Percentiles rank a stretch among this genome's conserved stretches.
Evolutionary conservation across 306 rosid genomes (phyloP).

Genomic region (Lathyrus sativus): DNA sequence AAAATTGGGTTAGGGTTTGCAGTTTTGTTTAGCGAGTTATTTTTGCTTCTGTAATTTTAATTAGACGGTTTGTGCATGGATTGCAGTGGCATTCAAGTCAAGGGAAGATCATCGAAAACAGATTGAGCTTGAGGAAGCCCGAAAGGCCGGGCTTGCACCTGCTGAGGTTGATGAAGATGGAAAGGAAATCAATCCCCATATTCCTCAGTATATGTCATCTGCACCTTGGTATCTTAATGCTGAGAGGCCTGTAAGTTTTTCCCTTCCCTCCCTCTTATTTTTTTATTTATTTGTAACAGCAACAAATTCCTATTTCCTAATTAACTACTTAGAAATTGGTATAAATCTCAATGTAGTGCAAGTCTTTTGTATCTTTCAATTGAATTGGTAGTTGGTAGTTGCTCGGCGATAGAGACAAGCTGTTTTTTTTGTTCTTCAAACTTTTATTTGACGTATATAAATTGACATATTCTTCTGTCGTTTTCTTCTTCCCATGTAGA

Average conservation of each 20-base stretch:
- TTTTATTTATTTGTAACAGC: background rate
- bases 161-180: constrained; percentile 40
- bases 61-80: background rate
- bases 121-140: constrained; percentile 38
- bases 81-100: constrained; percentile 36
- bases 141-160: constrained; percentile 35
- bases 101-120: constrained; percentile 42
- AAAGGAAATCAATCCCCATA: constrained; percentile 38
- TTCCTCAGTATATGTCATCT: constrained; percentile 39
- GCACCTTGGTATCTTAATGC: constrained; percentile 43
- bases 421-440: too few relatives aligned
- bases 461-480: background rate
- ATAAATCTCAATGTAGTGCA: too few relatives aligned
- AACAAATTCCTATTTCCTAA: too few relatives aligned
- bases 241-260: constrained; percentile 32
- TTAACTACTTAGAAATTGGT: too few relatives aligned
- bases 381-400: too few relatives aligned
- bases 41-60: too few relatives aligned
- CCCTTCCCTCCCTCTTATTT: background rate
- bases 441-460: background rate
- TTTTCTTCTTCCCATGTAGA: constrained; percentile 15
- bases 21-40: too few relatives aligned
- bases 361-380: too few relatives aligned
- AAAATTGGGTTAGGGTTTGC: background rate
- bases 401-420: too few relatives aligned